These are phyloP conservation scores for Calonectria pauciramosa DNA, from an alignment of 2,329 filamentous ascomycete genomes.

Conservation along the genomic window DNA sequence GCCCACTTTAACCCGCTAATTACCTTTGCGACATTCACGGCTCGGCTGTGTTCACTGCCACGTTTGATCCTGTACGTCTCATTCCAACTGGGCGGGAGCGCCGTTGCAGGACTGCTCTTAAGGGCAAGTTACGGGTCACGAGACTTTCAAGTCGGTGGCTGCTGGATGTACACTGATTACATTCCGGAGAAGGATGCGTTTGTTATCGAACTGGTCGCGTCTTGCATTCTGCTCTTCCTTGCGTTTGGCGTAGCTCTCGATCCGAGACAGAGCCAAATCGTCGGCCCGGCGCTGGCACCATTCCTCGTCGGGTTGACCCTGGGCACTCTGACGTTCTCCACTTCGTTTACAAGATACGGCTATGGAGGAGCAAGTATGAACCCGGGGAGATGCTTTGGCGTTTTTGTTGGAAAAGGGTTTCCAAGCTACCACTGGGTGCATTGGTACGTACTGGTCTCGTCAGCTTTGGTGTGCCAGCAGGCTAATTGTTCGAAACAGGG, in stretches of 20 bases:
- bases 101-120: conserved; percentile 45
- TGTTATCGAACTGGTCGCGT: conserved; percentile 62
- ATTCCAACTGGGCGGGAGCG: conserved; percentile 61
- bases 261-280: conserved; percentile 62
- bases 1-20: conserved; percentile 69
- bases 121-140: conserved; percentile 46
- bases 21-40: conserved; percentile 66
- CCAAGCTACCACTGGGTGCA: conserved; percentile 45
- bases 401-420: conserved; percentile 37
- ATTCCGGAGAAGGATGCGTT: conserved; percentile 52
- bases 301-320: conserved; percentile 61
- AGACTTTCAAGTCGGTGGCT: conserved; percentile 49
- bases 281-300: conserved; percentile 63
- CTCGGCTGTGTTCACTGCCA: conserved; percentile 63
- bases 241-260: conserved; percentile 68
- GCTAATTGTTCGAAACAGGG: conserved; percentile 28
- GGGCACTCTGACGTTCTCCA: conserved; percentile 54
- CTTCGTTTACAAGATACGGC: conserved; percentile 42
- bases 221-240: conserved; percentile 63
- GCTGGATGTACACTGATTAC: conserved; percentile 43
- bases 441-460: conserved; percentile 32
- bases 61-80: conserved; percentile 63
- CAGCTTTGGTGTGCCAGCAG: rapidly evolving
- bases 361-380: conserved; percentile 42
- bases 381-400: conserved; percentile 40